Percentiles rank a stretch among this genome's conserved stretches.
Conservation (phyloP, 495 filamentous ascomycete genomes). For the Penicillium waksmanii region DNA sequence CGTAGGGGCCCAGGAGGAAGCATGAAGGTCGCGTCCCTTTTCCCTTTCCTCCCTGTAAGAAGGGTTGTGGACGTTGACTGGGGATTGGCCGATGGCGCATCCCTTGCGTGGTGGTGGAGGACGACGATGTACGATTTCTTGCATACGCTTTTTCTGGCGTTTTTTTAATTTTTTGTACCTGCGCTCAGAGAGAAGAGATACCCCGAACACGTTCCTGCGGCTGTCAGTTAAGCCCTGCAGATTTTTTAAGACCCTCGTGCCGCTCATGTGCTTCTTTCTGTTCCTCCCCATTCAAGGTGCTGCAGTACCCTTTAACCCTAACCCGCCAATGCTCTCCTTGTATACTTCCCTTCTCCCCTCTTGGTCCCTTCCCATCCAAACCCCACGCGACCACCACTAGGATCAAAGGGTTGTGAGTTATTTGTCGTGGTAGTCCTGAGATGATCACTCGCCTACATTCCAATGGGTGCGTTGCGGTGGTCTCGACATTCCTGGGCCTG, state of each 20-base stretch:
- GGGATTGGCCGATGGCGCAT: slow-evolving; percentile 27
- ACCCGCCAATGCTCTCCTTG: slow-evolving; percentile 16
- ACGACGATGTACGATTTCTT: slow-evolving; percentile 38
- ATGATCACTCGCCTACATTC: slow-evolving; percentile 43
- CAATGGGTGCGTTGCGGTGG: slow-evolving; percentile 20
- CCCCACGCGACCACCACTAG: slow-evolving; percentile 19
- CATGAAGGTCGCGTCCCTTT: slow-evolving; percentile 43
- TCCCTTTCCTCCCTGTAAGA: slow-evolving; percentile 35
- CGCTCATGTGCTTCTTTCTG: slow-evolving; percentile 25
- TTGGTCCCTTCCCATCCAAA: slow-evolving; percentile 9
- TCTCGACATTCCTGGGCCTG: slow-evolving; percentile 33
- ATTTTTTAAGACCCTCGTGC: slow-evolving; percentile 33
- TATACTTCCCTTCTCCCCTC: slow-evolving; percentile 20
- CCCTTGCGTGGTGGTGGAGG: slow-evolving; percentile 43
- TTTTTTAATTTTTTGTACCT: slow-evolving; percentile 15
- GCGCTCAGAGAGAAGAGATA: slow-evolving; percentile 32
- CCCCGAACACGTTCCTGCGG: slow-evolving; percentile 47
- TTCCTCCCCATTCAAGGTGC: slow-evolving; percentile 27
- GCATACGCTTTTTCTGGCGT: slow-evolving; percentile 18
- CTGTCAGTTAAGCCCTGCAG: slow-evolving; percentile 42
- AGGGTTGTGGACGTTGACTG: slow-evolving; percentile 23
- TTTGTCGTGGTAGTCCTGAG: slow-evolving; percentile 4
- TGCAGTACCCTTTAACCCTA: slow-evolving; percentile 24
- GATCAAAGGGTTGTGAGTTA: slow-evolving; percentile 26
- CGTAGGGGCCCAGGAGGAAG: slow-evolving; percentile 70